These are phyloP conservation scores for Fomitopsis pinicola DNA, from an alignment of 1,284 basidiomycete genomes.

Conservation along the genomic window DNA sequence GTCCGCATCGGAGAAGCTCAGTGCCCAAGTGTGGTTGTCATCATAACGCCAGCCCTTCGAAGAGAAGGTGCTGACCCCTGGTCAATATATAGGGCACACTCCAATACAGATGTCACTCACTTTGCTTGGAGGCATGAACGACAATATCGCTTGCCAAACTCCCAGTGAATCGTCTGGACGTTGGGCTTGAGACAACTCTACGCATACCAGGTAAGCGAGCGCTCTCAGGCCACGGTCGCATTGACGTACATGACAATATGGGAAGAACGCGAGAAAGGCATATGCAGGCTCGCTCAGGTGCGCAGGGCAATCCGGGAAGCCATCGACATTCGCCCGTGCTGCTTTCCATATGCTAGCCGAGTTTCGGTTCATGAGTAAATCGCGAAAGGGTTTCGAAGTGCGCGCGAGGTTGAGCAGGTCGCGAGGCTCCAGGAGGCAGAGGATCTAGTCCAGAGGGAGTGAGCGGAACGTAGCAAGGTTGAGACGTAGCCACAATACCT, in stretches of 20 bases:
- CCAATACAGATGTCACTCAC: neutral
- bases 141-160: neutral
- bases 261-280: slow-evolving; percentile 24
- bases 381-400: slow-evolving; percentile 32
- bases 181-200: neutral
- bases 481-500: neutral
- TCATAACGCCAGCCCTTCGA: neutral
- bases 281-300: slow-evolving; percentile 31
- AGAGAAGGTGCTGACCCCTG: neutral
- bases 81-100: neutral
- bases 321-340: slow-evolving; percentile 11
- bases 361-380: slow-evolving; percentile 32
- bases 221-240: too few relatives aligned
- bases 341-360: slow-evolving; percentile 40
- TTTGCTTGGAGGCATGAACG: neutral
- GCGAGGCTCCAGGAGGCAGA: slow-evolving; percentile 38
- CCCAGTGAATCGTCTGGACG: neutral
- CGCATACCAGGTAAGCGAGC: neutral
- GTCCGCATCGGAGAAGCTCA: too few relatives aligned
- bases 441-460: slow-evolving; percentile 31
- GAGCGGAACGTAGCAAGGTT: too few relatives aligned
- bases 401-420: slow-evolving; percentile 43
- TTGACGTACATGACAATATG: neutral
- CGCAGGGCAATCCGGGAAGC: slow-evolving; percentile 25
- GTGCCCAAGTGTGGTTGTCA: too few relatives aligned